These are phyloP conservation scores for Cerrena zonata DNA, from an alignment of 1,284 basidiomycete genomes.

Conservation along the genomic window DNA sequence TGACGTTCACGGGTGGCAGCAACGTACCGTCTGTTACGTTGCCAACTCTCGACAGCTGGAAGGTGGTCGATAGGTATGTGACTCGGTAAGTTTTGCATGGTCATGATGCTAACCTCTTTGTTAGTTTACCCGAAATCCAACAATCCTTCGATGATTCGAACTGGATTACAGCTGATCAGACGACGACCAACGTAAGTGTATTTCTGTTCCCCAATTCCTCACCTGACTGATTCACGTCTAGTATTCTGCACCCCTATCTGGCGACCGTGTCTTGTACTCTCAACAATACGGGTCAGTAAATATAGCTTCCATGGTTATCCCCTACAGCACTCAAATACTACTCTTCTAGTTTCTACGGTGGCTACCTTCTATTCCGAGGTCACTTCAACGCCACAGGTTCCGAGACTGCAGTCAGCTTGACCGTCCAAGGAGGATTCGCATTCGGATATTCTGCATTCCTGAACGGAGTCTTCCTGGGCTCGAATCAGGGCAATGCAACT, in stretches of 20 bases:
- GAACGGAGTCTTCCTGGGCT: slow-evolving; percentile 47
- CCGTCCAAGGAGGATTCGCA: slow-evolving; percentile 44
- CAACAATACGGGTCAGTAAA: slow-evolving; percentile 46
- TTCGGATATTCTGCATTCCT: slow-evolving; percentile 49
- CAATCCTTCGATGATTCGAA: slow-evolving; percentile 40
- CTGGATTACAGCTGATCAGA: slow-evolving; percentile 37
- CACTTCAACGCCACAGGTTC: slow-evolving; percentile 41
- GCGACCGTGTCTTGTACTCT: slow-evolving; percentile 40
- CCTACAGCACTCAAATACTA: slow-evolving; percentile 2
- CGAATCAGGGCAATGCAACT: slow-evolving; percentile 38
- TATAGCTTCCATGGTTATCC: not conserved
- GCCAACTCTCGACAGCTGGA: slow-evolving; percentile 39
- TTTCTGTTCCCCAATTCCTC: not conserved
- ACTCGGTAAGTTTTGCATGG: too few relatives aligned
- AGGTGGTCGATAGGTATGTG: slow-evolving; percentile 37
- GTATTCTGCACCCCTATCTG: slow-evolving; percentile 41
- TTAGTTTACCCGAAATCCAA: slow-evolving; percentile 39
- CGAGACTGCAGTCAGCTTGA: slow-evolving; percentile 39
- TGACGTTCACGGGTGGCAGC: slow-evolving; percentile 23
- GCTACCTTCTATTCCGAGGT: slow-evolving; percentile 47
- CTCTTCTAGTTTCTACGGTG: slow-evolving; percentile 38
- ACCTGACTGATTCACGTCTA: slow-evolving; percentile 13
- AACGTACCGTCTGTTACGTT: slow-evolving; percentile 20
- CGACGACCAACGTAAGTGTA: slow-evolving; percentile 37
- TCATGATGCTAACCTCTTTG: too few relatives aligned